These are phyloP conservation scores for Hamamelis virginiana DNA, from an alignment of 164 flowering plant genomes.

Conservation along the genomic window DNA sequence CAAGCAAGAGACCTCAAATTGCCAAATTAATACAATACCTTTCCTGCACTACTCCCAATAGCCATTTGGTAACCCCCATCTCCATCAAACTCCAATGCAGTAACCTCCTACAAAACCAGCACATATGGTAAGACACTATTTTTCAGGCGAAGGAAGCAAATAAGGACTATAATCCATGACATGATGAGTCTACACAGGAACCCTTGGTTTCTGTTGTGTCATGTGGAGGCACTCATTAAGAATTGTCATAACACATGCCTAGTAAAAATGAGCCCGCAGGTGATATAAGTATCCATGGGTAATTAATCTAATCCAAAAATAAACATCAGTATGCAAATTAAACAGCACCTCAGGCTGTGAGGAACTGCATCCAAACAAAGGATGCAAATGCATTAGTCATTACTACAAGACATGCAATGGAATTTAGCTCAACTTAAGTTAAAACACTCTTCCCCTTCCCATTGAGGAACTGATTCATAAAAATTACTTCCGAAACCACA, in stretches of 20 bases:
- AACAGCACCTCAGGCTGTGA: background rate
- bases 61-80: slow-evolving; percentile 71
- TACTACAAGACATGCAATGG: background rate
- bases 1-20: background rate
- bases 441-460: background rate
- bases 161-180: background rate
- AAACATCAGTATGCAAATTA: background rate
- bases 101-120: slow-evolving; percentile 62
- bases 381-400: too few species aligned
- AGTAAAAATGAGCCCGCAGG: too few species aligned
- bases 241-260: too few species aligned
- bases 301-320: background rate
- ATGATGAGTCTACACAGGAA: background rate
- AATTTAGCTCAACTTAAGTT: too few species aligned
- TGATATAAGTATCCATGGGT: background rate
- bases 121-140: slow-evolving; percentile 7
- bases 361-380: background rate
- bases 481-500: background rate
- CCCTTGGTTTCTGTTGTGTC: background rate
- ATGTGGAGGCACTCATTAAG: background rate
- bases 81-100: slow-evolving; percentile 70
- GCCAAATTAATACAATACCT: slow-evolving; percentile 43
- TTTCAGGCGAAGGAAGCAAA: background rate
- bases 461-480: background rate
- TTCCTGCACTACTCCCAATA: slow-evolving; percentile 87